Evolutionary conservation across 176 grass and related monocot genomes (phyloP), one percentile per base, ranked within the genome.

Genomic region (barley (Hordeum vulgare)): DNA sequence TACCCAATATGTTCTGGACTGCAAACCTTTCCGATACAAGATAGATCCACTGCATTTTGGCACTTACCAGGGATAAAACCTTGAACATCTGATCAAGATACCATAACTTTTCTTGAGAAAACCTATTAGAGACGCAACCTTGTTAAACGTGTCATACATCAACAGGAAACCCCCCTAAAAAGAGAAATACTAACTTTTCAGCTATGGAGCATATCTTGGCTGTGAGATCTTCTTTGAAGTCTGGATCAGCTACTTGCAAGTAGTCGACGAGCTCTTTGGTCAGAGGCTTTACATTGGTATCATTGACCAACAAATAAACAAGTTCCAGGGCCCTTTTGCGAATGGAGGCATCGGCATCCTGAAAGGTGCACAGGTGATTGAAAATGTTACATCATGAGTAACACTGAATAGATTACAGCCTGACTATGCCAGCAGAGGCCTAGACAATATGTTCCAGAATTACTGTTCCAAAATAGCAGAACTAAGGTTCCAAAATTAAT

Each of bases 321-420:
- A 98, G 90, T 45, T 95, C 95, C 79, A 98, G 92, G 56, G 95
- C 95, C 88, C 95, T 98, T 91, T 91, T 98, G 79, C 95, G 91
- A 73, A 98, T 98, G n/a, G 95, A 98, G 58, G 95, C 95, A 93
- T 98, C 95, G 3, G 92, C 86, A 41, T 98, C 95, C 95, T 98
- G 90, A 75, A 93, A 91, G 66, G 65, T 58, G 73, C 40, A 91
- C 36, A 86, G 24, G 60, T 37, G 60, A 79, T 74, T 58, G 18
- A 78, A 82, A 80, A 78, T 17, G 5, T 61, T 71, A 83, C 42
- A 41, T n/a, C n/a, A n/a, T n/a, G n/a, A n/a, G n/a, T n/a, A n/a
- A n/a, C n/a, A n/a, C n/a, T n/a, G n/a, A n/a, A n/a, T n/a, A n/a
- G n/a, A n/a, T n/a, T n/a, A n/a, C n/a, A n/a, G n/a, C n/a, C n/a